Percentiles rank a stretch among this genome's conserved stretches.
Conservation (phyloP, 352 stramenopile genomes). For the Phytophthora idaei region DNA sequence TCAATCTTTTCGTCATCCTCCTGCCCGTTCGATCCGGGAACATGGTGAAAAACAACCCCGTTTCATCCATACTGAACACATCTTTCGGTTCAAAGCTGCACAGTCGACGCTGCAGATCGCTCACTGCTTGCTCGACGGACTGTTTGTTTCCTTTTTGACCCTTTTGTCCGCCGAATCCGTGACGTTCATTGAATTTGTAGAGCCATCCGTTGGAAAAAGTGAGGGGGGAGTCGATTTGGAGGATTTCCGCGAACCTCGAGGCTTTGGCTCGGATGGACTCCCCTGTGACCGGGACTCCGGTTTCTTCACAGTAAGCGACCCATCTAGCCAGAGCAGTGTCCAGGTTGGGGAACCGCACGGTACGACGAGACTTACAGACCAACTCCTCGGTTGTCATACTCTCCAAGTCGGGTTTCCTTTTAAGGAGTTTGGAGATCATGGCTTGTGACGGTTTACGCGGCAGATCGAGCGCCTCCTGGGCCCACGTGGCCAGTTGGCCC, state of each 20-base stretch:
- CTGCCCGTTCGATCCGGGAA: conserved; percentile 27
- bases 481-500: conserved; percentile 29
- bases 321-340: conserved; percentile 33
- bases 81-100: conserved; percentile 16
- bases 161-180: conserved; percentile 28
- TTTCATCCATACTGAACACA: conserved; percentile 40
- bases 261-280: conserved; percentile 33
- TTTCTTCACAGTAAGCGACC: conserved; percentile 39
- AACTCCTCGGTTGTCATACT: conserved; percentile 32
- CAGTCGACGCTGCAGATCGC: conserved; percentile 25
- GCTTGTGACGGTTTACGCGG: conserved; percentile 36
- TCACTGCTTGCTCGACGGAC: conserved; percentile 5
- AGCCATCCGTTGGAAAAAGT: conserved; percentile 43
- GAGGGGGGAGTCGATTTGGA: conserved; percentile 27
- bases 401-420: conserved; percentile 34
- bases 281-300: conserved; percentile 27
- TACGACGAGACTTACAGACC: conserved; percentile 28
- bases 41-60: conserved; percentile 29
- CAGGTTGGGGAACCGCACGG: conserved; percentile 31
- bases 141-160: conserved; percentile 12
- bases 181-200: conserved; percentile 40
- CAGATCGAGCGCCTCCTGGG: conserved; percentile 23
- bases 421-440: conserved; percentile 45
- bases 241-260: conserved; percentile 23
- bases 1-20: conserved; percentile 36